Conservation (phyloP, 306 rosid genomes). For the Cicer judaicum region DNA sequence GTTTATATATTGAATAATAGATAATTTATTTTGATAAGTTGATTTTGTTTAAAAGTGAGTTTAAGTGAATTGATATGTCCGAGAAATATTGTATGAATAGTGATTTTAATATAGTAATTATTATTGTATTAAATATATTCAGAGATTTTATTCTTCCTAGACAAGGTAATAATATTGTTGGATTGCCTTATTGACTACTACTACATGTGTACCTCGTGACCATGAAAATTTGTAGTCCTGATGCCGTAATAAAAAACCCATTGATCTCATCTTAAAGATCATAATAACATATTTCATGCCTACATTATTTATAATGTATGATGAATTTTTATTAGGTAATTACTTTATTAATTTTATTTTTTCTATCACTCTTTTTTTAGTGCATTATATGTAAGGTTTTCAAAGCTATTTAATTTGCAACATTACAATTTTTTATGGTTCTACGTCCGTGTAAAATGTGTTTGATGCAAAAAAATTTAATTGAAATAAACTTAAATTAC, state of each 20-base stretch:
- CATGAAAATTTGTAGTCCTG: slow-evolving; percentile 38
- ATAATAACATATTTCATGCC: slow-evolving; percentile 29
- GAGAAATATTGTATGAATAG: neutral
- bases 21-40: neutral
- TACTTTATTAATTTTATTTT: no score
- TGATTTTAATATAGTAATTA: neutral
- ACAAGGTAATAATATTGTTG: slow-evolving; percentile 22
- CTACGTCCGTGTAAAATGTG: no score
- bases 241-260: neutral
- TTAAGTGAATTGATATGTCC: neutral
- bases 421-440: no score
- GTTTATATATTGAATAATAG: neutral
- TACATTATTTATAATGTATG: slow-evolving; percentile 13
- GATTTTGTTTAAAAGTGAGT: neutral
- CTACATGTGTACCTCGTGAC: slow-evolving; percentile 43
- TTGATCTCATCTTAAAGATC: slow-evolving; percentile 18
- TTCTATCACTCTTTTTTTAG: no score
- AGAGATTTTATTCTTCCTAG: slow-evolving; percentile 1
- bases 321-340: neutral
- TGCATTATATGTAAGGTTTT: no score
- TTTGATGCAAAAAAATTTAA: no score
- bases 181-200: slow-evolving; percentile 24
- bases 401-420: no score
- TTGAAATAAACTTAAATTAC: no score
- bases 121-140: neutral